Evolutionary conservation across 495 filamentous ascomycete genomes (phyloP).

Genomic region (Penicillium mononematosum): DNA sequence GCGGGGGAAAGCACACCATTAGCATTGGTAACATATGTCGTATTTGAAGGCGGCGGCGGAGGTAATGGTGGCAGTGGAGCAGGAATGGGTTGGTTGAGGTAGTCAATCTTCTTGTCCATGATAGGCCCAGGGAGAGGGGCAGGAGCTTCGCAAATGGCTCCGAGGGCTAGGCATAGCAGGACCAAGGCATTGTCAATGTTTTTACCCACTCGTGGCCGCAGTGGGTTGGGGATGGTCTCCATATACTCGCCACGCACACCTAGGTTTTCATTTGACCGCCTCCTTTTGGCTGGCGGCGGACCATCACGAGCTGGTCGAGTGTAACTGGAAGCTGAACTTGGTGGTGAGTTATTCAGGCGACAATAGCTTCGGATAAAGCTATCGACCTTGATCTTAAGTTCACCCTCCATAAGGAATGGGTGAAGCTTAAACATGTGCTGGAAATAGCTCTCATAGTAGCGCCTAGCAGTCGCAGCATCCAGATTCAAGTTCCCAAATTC

Average conservation of each 20-base stretch:
- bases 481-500: constrained; percentile 64
- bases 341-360: constrained; percentile 22
- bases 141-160: constrained; percentile 72
- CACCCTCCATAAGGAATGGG: constrained; percentile 69
- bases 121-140: constrained; percentile 57
- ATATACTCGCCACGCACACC: constrained; percentile 23
- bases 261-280: constrained; percentile 39
- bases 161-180: constrained; percentile 79
- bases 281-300: constrained; percentile 42
- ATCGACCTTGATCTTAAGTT: constrained; percentile 50
- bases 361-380: constrained; percentile 49
- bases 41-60: background rate
- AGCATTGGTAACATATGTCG: constrained; percentile 14
- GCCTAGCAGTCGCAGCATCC: constrained; percentile 57
- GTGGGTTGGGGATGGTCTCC: constrained; percentile 8
- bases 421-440: constrained; percentile 84
- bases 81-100: constrained; percentile 31
- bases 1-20: constrained; percentile 31
- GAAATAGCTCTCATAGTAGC: constrained; percentile 69
- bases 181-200: constrained; percentile 69
- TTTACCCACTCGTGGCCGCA: constrained; percentile 30
- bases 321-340: background rate
- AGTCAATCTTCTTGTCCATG: constrained; percentile 29
- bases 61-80: constrained; percentile 15
- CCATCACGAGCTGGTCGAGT: constrained; percentile 17